A percentile compares a stretch with the other conserved stretches of the same genome.
phyloP scores from a whole-genome alignment of 2,329 filamentous ascomycete genomes.

The Ophiostoma tasmaniense region DNA sequence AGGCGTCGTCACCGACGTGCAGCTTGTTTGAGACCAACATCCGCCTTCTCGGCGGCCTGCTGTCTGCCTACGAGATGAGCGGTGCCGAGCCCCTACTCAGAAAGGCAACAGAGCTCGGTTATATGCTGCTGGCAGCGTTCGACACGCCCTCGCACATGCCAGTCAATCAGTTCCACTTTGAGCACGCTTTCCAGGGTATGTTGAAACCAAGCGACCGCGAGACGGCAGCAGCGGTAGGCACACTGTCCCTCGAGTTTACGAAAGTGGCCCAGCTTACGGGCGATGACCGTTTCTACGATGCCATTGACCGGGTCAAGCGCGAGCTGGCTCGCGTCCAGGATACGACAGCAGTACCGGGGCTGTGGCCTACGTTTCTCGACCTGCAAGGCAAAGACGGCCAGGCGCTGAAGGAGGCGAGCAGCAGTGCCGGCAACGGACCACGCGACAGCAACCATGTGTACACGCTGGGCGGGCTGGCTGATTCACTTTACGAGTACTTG shows the following conservation, averaged over 20 bases:
- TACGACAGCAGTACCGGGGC: conserved; percentile 60
- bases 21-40: conserved; percentile 27
- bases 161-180: conserved; percentile 26
- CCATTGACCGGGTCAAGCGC: conserved; percentile 63
- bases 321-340: conserved; percentile 62
- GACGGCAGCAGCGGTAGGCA: conserved; percentile 40
- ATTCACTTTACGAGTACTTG: conserved; percentile 53
- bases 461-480: conserved; percentile 45
- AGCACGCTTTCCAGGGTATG: conserved; percentile 10
- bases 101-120: conserved; percentile 57
- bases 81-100: conserved; percentile 42
- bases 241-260: conserved; percentile 64
- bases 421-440: conserved; percentile 16
- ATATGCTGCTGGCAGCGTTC: conserved; percentile 57
- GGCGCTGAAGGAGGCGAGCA: conserved; percentile 16
- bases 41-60: conserved; percentile 27
- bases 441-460: conserved; percentile 1
- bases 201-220: neutral
- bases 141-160: conserved; percentile 62
- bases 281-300: conserved; percentile 64
- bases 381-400: conserved; percentile 28
- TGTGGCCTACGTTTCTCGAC: conserved; percentile 64
- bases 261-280: conserved; percentile 61
- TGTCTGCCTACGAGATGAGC: conserved; percentile 32
- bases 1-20: conserved; percentile 40